A percentile compares a stretch with the other conserved stretches of the same genome.
These are phyloP conservation scores for Neonectria coccinea DNA, from an alignment of 2,329 filamentous ascomycete genomes.

Conservation along the genomic window DNA sequence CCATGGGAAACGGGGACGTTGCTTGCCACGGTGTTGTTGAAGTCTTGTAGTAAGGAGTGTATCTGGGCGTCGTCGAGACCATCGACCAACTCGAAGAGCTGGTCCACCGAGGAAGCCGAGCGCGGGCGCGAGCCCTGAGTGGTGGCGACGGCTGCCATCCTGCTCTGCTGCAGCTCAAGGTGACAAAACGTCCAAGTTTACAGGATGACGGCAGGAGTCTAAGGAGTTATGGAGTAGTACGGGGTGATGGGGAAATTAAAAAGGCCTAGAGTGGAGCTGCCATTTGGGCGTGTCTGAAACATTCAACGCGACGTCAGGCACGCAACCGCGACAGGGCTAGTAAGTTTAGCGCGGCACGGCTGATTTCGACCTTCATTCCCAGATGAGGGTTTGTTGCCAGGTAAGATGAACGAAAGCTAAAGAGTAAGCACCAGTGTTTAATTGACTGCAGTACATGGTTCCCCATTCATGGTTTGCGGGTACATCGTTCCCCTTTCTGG, in stretches of 20 bases:
- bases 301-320: background rate
- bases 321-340: too few species aligned
- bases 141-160: background rate
- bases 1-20: conserved; percentile 39
- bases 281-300: conserved; percentile 21
- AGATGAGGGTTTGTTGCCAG: too few species aligned
- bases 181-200: conserved; percentile 1
- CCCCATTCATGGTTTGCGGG: too few species aligned
- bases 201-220: conserved; percentile 3
- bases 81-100: conserved; percentile 39
- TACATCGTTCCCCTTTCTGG: too few species aligned
- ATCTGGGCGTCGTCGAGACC: conserved; percentile 39
- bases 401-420: too few species aligned
- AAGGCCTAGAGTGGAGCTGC: conserved; percentile 15
- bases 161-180: background rate
- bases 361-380: background rate
- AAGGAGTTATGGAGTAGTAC: conserved; percentile 3
- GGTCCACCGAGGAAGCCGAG: conserved; percentile 35
- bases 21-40: conserved; percentile 40
- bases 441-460: too few species aligned
- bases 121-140: conserved; percentile 9
- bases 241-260: conserved; percentile 15
- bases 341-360: background rate
- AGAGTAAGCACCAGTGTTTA: too few species aligned
- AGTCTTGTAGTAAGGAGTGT: conserved; percentile 36